Evolutionary conservation across 805 yeast genomes (phyloP).

Genomic region (Trichomonascus vanleenenianus): DNA sequence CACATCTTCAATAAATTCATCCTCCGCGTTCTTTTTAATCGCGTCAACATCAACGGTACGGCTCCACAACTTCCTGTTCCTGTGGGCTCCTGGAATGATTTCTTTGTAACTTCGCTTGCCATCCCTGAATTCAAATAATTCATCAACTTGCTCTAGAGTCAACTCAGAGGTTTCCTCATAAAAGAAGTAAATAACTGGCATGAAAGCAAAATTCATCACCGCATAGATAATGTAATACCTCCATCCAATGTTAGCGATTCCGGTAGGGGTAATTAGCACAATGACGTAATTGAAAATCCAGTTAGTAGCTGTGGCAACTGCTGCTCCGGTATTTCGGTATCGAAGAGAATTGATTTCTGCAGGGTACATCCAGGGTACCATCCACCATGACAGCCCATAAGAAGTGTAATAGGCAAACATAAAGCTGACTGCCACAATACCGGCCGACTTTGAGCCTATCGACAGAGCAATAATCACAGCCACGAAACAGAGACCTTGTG

Average conservation of each 20-base stretch:
- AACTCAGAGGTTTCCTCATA: constrained; percentile 72
- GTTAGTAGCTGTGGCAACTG: constrained; percentile 53
- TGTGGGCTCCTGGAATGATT: too few species aligned
- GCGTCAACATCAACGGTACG: too few species aligned
- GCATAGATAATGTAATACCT: constrained; percentile 43
- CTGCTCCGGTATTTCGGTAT: constrained; percentile 27
- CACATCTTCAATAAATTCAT: too few species aligned
- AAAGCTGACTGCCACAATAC: constrained; percentile 8
- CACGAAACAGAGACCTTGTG: constrained; percentile 10
- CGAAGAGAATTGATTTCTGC: neutral
- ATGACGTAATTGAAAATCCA: constrained; percentile 58
- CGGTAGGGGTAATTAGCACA: constrained; percentile 36
- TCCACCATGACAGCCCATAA: constrained; percentile 33
- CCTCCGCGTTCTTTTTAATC: too few species aligned
- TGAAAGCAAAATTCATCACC: constrained; percentile 43
- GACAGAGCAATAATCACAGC: neutral
- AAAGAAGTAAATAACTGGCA: constrained; percentile 53
- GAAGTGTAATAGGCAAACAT: constrained; percentile 18
- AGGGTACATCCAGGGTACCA: neutral
- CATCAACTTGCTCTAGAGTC: constrained; percentile 64
- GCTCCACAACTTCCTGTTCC: too few species aligned
- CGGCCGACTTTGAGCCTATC: constrained; percentile 2
- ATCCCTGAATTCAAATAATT: constrained; percentile 30
- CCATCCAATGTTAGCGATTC: constrained; percentile 36
- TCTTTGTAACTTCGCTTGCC: too few species aligned